Evolutionary conservation across 2,329 filamentous ascomycete genomes (phyloP).

Genomic region (Cercospora nicotianae): DNA sequence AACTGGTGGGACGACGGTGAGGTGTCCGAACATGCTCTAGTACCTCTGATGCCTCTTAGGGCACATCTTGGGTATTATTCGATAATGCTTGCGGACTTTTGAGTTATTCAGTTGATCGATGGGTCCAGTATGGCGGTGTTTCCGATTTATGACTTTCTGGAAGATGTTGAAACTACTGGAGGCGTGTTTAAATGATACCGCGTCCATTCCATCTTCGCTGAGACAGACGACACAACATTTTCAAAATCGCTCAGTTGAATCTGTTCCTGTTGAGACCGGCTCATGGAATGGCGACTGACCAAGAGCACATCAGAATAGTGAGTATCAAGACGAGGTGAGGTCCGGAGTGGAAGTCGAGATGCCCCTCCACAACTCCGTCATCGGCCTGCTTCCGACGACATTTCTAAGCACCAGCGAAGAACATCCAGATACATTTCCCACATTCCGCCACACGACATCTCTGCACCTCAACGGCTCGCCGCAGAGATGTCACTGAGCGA

Average conservation of each 20-base stretch:
- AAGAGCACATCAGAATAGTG: neutral
- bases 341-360: neutral
- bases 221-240: no score
- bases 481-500: slow-evolving; percentile 63
- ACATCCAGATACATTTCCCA: neutral
- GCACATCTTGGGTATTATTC: neutral
- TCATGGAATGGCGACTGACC: neutral
- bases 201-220: neutral
- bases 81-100: neutral
- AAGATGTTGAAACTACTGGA: neutral
- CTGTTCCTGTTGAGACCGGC: neutral
- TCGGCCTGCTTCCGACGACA: neutral
- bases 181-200: neutral
- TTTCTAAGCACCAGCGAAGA: slow-evolving; percentile 6
- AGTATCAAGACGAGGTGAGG: neutral
- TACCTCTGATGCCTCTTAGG: neutral
- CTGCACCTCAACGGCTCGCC: neutral
- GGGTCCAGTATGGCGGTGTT: neutral
- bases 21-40: neutral
- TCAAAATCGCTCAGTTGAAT: neutral
- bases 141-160: neutral
- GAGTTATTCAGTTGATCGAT: neutral
- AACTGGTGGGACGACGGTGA: neutral
- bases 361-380: slow-evolving; percentile 2
- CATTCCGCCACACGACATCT: neutral